Evolutionary conservation across 176 grass and related monocot species (phyloP).

Genomic region (Paspalum vaginatum): DNA sequence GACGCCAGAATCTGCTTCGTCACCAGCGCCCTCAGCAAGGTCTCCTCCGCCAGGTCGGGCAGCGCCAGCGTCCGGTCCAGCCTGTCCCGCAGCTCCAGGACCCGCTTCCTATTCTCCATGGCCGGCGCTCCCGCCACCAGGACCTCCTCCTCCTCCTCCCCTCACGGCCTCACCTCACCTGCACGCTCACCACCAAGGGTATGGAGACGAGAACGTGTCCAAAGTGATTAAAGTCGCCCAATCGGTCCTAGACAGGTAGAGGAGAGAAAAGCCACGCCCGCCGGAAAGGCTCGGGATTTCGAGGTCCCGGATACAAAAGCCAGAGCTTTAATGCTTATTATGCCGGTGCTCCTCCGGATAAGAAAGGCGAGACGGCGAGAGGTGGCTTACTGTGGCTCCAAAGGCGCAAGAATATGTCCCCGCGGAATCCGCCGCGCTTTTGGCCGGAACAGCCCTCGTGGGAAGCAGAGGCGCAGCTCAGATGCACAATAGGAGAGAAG

Average conservation of each 20-base stretch:
- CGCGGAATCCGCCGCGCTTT: too few species aligned
- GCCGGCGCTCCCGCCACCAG: neutral
- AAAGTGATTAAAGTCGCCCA: neutral
- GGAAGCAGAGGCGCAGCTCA: neutral
- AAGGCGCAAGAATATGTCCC: too few species aligned
- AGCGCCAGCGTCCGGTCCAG: conserved; percentile 62
- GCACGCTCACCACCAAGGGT: neutral
- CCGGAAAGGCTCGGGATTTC: neutral
- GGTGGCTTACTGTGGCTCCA: too few species aligned
- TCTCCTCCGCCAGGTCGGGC: conserved; percentile 67
- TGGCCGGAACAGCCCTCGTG: neutral
- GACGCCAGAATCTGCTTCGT: conserved; percentile 63
- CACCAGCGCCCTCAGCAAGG: conserved; percentile 64
- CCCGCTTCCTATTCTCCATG: conserved; percentile 77
- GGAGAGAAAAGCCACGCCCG: neutral
- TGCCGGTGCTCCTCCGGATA: neutral
- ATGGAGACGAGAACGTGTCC: conserved; percentile 8
- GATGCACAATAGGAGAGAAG: neutral
- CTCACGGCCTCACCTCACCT: neutral
- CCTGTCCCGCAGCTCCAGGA: conserved; percentile 65
- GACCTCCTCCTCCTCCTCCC: neutral
- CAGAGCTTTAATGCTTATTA: neutral
- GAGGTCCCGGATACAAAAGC: neutral
- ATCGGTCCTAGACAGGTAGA: too few species aligned
- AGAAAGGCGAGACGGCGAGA: neutral